Evolutionary conservation across 2,329 filamentous ascomycete genomes (phyloP).

Genomic region (Ascochyta viciae-villosae): DNA sequence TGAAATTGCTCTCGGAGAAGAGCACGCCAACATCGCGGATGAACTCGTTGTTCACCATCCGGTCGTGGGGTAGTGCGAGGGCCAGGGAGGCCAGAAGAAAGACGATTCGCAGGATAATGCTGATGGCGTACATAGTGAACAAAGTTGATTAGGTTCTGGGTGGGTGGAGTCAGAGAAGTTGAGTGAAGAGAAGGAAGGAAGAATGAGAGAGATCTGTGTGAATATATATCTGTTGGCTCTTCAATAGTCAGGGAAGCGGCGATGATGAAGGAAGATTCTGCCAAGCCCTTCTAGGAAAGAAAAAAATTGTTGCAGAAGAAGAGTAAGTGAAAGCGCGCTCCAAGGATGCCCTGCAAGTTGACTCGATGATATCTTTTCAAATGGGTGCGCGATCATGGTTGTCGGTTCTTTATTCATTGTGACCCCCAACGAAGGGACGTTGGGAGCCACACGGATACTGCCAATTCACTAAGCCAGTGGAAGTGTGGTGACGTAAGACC

Average conservation of each 20-base stretch:
- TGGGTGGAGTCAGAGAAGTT: neutral
- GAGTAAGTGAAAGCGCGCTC: too few species aligned
- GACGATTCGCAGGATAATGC: neutral
- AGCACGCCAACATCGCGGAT: constrained; percentile 27
- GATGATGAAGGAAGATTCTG: neutral
- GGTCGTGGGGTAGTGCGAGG: constrained; percentile 22
- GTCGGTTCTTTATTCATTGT: too few species aligned
- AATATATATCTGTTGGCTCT: too few species aligned
- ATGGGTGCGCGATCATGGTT: too few species aligned
- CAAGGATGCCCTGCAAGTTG: neutral
- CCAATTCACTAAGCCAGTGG: too few species aligned
- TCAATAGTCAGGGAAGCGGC: neutral
- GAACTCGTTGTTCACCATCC: constrained; percentile 27
- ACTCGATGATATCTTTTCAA: too few species aligned
- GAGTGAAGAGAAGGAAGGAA: neutral
- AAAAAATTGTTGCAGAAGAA: neutral
- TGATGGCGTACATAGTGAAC: neutral
- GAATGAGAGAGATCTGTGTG: neutral
- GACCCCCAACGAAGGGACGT: too few species aligned
- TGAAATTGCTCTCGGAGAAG: constrained; percentile 18
- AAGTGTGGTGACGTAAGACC: too few species aligned
- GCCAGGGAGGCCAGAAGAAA: neutral
- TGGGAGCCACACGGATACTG: too few species aligned
- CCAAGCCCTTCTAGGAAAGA: neutral
- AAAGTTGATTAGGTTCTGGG: neutral